Conservation (phyloP, 306 rosid species). For the Quercus aquifolioides region DNA sequence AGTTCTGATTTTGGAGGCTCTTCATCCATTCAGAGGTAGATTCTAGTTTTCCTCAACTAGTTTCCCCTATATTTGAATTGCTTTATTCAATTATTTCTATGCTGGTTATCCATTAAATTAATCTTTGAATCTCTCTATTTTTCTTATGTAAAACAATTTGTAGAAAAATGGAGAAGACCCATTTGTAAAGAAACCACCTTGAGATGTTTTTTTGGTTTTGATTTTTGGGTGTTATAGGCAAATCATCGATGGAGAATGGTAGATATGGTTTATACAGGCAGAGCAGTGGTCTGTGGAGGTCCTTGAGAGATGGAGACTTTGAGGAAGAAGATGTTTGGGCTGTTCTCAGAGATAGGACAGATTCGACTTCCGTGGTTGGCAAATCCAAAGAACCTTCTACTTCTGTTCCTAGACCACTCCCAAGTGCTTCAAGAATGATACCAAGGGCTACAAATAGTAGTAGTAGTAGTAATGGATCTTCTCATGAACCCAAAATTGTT, state of each 20-base stretch:
- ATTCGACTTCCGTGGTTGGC: constrained; percentile 11
- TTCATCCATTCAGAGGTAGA: constrained; percentile 43
- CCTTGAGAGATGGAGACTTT: constrained; percentile 78
- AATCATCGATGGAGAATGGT: constrained; percentile 45
- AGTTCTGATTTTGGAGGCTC: constrained; percentile 32
- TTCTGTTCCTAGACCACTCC: constrained; percentile 34
- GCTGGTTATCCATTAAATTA: background rate
- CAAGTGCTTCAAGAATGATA: constrained; percentile 59
- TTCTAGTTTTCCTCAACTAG: constrained; percentile 12
- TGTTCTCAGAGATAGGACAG: constrained; percentile 43
- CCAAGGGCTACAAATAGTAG: constrained; percentile 40
- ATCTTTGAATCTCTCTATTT: constrained; percentile 2
- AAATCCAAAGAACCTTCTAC: constrained; percentile 24
- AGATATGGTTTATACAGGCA: constrained; percentile 48
- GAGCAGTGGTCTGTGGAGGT: constrained; percentile 71
- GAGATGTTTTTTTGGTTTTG: constrained; percentile 4
- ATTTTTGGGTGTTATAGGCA: constrained; percentile 26
- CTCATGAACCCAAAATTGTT: constrained; percentile 38
- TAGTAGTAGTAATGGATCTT: constrained; percentile 26
- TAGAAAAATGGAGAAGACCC: constrained; percentile 11
- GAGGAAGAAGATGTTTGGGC: constrained; percentile 86
- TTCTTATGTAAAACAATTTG: background rate
- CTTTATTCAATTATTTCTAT: background rate
- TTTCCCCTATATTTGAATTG: background rate
- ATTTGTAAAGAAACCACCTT: constrained; percentile 2